Conservation (phyloP, 1,139 yeast genomes). For the Blastobotrys elegans region DNA sequence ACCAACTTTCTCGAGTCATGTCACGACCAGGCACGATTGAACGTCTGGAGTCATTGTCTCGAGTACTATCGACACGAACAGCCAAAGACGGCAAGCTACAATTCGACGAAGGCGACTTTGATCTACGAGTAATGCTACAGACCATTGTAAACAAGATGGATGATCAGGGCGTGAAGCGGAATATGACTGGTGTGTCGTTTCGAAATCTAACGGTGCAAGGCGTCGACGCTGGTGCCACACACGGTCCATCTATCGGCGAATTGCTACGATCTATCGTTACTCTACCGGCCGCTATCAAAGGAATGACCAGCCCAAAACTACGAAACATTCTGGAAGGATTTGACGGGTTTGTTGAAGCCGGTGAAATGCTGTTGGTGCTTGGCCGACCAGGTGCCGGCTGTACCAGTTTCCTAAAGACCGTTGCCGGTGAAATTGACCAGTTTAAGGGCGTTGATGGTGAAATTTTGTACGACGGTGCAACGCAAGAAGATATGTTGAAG, state of each 20-base stretch:
- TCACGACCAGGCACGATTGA: slow-evolving; percentile 32
- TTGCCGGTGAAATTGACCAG: slow-evolving; percentile 48
- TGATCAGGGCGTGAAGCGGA: slow-evolving; percentile 44
- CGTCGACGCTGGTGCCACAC: slow-evolving; percentile 49
- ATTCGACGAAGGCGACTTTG: slow-evolving; percentile 40
- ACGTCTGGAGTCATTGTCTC: slow-evolving; percentile 39
- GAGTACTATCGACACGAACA: slow-evolving; percentile 41
- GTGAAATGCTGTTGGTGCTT: slow-evolving; percentile 56
- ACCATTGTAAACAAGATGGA: slow-evolving; percentile 28
- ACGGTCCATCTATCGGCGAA: slow-evolving; percentile 47
- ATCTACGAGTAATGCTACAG: slow-evolving; percentile 38
- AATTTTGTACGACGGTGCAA: slow-evolving; percentile 48
- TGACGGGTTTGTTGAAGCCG: slow-evolving; percentile 46
- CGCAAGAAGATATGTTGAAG: slow-evolving; percentile 46
- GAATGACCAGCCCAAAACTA: slow-evolving; percentile 30
- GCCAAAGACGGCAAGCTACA: slow-evolving; percentile 35
- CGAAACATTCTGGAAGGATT: slow-evolving; percentile 44
- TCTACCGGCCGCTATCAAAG: slow-evolving; percentile 29
- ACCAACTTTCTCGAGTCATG: slow-evolving; percentile 22
- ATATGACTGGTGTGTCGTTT: slow-evolving; percentile 47
- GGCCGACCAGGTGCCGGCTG: slow-evolving; percentile 72
- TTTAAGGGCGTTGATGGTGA: slow-evolving; percentile 42
- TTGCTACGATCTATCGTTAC: slow-evolving; percentile 34
- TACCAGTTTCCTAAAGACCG: slow-evolving; percentile 50
- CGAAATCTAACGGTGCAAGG: slow-evolving; percentile 45